Evolutionary conservation across 169 alveolate genomes (phyloP).

Genomic region (Amoebophrya sp.): DNA sequence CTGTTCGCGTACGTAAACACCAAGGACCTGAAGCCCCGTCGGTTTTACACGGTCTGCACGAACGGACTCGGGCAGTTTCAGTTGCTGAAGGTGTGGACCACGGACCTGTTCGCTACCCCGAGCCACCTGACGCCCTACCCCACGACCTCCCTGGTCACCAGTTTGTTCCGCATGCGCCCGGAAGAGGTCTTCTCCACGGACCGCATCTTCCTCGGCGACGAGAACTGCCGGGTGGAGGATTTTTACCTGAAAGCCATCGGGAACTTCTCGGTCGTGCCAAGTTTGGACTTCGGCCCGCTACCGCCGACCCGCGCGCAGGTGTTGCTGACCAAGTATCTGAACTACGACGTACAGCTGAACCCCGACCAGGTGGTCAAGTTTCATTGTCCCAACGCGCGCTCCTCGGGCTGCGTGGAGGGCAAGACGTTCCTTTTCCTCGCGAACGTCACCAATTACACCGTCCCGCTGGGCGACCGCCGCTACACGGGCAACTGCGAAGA

Average conservation of each 20-base stretch:
- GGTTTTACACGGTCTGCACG: background rate
- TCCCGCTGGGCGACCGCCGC: background rate
- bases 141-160: background rate
- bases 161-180: background rate
- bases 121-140: background rate
- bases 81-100: constrained; percentile 5
- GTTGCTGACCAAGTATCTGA: background rate
- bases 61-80: background rate
- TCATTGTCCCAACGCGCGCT: background rate
- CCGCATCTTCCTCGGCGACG: background rate
- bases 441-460: background rate
- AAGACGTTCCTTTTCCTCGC: background rate
- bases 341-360: background rate
- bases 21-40: background rate
- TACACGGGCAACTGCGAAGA: constrained; percentile 19
- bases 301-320: constrained; percentile 14
- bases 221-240: background rate
- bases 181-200: background rate
- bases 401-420: background rate
- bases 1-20: constrained; percentile 2
- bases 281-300: background rate
- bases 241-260: background rate
- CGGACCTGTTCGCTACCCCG: background rate
- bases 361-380: background rate
- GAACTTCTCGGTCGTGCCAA: background rate